Evolutionary conservation across 164 flowering plant species (phyloP).

Genomic region (Kingdonia uniflora): DNA sequence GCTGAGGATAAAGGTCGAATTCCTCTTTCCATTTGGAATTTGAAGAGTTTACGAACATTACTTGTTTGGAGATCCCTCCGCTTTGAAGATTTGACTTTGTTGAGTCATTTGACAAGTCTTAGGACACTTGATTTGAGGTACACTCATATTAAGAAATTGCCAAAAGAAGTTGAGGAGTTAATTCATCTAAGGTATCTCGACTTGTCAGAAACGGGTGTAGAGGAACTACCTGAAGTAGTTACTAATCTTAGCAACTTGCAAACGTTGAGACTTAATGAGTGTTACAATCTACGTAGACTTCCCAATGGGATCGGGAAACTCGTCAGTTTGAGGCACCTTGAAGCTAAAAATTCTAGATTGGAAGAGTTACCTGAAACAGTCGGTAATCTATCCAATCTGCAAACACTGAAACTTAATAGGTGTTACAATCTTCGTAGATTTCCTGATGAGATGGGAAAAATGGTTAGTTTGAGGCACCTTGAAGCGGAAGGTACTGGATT

Average conservation of each 20-base stretch:
- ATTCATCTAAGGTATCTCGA: constrained; percentile 7
- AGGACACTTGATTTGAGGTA: not conserved
- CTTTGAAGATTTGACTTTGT: not conserved
- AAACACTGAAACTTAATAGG: too few relatives aligned
- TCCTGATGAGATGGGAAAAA: too few relatives aligned
- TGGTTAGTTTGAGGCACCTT: too few relatives aligned
- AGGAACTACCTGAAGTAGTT: not conserved
- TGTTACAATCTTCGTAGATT: too few relatives aligned
- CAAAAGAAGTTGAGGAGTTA: not conserved
- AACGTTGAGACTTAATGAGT: not conserved
- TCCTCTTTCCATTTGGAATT: not conserved
- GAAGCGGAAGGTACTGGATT: too few relatives aligned
- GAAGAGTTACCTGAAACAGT: too few relatives aligned
- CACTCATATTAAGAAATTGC: not conserved
- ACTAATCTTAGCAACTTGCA: constrained; percentile 8
- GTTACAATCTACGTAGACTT: not conserved
- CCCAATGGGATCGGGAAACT: constrained; percentile 4
- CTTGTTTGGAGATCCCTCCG: not conserved
- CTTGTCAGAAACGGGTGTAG: not conserved
- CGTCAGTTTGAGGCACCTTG: constrained; percentile 8
- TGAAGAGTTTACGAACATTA: constrained; percentile 3
- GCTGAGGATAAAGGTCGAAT: not conserved
- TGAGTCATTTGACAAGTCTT: not conserved
- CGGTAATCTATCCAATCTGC: too few relatives aligned
- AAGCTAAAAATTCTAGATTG: too few relatives aligned